Evolutionary conservation across 2,329 filamentous ascomycete species (phyloP).

Genomic region (Exophiala sideris): DNA sequence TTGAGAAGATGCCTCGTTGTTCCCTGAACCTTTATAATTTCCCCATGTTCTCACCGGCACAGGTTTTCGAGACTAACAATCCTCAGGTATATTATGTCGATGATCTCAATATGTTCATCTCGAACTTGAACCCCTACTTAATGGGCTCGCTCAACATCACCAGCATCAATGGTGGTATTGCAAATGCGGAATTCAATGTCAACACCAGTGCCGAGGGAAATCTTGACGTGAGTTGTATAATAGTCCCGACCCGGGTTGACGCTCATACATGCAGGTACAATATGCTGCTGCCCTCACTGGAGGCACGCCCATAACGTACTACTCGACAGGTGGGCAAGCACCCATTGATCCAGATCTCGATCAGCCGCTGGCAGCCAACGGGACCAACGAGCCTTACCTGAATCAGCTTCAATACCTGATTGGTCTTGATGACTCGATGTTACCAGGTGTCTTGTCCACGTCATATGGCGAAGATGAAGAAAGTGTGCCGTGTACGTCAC

Average conservation of each 20-base stretch:
- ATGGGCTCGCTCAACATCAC: slow-evolving; percentile 55
- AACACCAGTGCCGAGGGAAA: slow-evolving; percentile 49
- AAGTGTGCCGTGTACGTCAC: slow-evolving; percentile 48
- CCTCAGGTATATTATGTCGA: slow-evolving; percentile 51
- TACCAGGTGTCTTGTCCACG: slow-evolving; percentile 65
- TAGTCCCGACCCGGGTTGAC: background rate
- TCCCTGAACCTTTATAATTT: too few species aligned
- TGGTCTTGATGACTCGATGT: slow-evolving; percentile 48
- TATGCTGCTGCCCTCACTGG: slow-evolving; percentile 56
- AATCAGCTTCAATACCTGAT: slow-evolving; percentile 61
- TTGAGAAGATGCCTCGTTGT: too few species aligned
- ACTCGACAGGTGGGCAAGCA: slow-evolving; percentile 57
- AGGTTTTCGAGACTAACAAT: too few species aligned
- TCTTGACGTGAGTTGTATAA: slow-evolving; percentile 40
- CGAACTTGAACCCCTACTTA: slow-evolving; percentile 32
- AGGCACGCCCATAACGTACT: slow-evolving; percentile 55
- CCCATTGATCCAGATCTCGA: slow-evolving; percentile 50
- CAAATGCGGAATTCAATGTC: slow-evolving; percentile 40
- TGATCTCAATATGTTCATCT: background rate
- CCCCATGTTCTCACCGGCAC: too few species aligned
- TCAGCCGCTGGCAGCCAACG: slow-evolving; percentile 42
- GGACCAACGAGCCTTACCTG: slow-evolving; percentile 63
- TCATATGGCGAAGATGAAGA: slow-evolving; percentile 69
- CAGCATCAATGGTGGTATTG: slow-evolving; percentile 57
- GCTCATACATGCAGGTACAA: slow-evolving; percentile 55